Percentiles rank a stretch among this genome's conserved stretches.
Evolutionary conservation across 495 filamentous ascomycete species (phyloP).

Genomic region (Amorphotheca resinae): DNA sequence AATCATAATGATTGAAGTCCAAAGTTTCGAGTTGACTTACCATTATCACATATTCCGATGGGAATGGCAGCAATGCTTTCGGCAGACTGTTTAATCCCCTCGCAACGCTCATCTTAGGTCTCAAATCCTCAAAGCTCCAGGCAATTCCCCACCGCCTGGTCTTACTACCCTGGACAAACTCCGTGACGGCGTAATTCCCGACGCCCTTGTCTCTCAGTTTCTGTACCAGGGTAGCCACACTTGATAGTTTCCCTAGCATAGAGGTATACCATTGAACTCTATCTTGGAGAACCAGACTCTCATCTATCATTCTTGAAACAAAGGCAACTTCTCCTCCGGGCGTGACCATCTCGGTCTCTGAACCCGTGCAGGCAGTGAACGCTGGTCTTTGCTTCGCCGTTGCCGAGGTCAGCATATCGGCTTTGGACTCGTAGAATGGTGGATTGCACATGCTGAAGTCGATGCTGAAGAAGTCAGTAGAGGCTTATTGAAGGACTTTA

Average conservation of each 20-base stretch:
- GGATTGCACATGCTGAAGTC: conserved; percentile 95
- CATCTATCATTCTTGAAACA: conserved; percentile 58
- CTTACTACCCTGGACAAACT: conserved; percentile 65
- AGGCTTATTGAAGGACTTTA: not conserved
- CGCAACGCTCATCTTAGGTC: conserved; percentile 49
- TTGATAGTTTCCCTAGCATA: conserved; percentile 79
- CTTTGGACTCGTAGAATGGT: conserved; percentile 71
- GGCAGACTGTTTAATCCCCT: conserved; percentile 42
- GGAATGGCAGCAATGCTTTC: conserved; percentile 48
- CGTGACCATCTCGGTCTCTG: conserved; percentile 77
- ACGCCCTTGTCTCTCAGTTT: conserved; percentile 45
- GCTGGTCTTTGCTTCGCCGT: conserved; percentile 54
- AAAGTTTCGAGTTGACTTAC: conserved; percentile 12
- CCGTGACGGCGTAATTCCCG: conserved; percentile 70
- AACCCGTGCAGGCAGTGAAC: conserved; percentile 69
- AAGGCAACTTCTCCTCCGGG: conserved; percentile 76
- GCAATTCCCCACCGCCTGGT: conserved; percentile 81
- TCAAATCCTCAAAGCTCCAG: conserved; percentile 66
- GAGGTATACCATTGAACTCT: conserved; percentile 76
- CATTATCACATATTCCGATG: conserved; percentile 41
- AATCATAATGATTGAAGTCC: not conserved
- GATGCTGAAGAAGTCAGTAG: conserved; percentile 30
- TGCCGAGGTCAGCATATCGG: conserved; percentile 55
- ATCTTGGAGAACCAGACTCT: conserved; percentile 49
- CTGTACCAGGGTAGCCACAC: conserved; percentile 50